Conservation (phyloP, 495 filamentous ascomycete species). For the Xylaria intraflava region DNA sequence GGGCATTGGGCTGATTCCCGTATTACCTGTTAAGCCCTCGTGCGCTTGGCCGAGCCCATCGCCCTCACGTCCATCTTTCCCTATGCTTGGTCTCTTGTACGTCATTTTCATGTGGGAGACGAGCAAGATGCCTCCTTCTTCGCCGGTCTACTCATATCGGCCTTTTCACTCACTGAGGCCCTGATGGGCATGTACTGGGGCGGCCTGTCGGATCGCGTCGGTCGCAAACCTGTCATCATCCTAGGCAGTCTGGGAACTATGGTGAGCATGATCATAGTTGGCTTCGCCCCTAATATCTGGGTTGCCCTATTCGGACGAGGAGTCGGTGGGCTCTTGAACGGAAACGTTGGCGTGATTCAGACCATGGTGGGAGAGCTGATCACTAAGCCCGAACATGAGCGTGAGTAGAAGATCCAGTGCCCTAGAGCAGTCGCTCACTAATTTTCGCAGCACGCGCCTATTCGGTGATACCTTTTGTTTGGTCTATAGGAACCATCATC, state of each 20-base stretch:
- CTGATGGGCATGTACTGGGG: slow-evolving; percentile 84
- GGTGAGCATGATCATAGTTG: slow-evolving; percentile 71
- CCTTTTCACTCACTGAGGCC: slow-evolving; percentile 75
- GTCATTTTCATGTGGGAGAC: slow-evolving; percentile 61
- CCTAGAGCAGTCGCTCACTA: slow-evolving; percentile 15
- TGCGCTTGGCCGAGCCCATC: slow-evolving; percentile 79
- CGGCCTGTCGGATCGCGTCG: slow-evolving; percentile 68
- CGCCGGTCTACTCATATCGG: slow-evolving; percentile 77
- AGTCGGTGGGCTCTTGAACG: slow-evolving; percentile 77
- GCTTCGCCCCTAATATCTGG: slow-evolving; percentile 76
- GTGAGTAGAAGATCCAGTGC: slow-evolving; percentile 41
- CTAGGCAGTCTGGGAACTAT: slow-evolving; percentile 75
- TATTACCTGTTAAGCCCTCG: slow-evolving; percentile 29
- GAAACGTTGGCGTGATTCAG: slow-evolving; percentile 83
- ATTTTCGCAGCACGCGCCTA: slow-evolving; percentile 61
- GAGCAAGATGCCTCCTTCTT: slow-evolving; percentile 70
- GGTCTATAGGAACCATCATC: slow-evolving; percentile 78
- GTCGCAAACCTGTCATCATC: slow-evolving; percentile 77
- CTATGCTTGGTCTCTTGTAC: slow-evolving; percentile 80
- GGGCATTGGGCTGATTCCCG: neutral
- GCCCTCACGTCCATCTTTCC: slow-evolving; percentile 83
- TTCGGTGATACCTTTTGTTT: slow-evolving; percentile 81
- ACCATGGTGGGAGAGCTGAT: slow-evolving; percentile 89
- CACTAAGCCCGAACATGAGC: slow-evolving; percentile 72
- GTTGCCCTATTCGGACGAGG: slow-evolving; percentile 65